Conservation (phyloP, 495 filamentous ascomycete species). For the Trichocladium uniseriatum region DNA sequence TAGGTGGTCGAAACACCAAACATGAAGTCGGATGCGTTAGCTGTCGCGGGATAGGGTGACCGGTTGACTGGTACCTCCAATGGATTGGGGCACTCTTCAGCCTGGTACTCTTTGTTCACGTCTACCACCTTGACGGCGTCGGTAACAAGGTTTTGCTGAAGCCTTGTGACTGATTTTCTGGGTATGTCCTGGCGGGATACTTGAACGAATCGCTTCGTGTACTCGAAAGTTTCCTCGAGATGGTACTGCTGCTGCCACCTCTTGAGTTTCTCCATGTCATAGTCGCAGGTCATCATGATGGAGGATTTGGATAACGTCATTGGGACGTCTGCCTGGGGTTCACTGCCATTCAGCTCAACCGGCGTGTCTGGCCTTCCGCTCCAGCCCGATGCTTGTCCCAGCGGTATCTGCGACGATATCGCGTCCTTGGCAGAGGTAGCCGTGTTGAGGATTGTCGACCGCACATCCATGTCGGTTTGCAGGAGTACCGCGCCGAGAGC, state of each 20-base stretch:
- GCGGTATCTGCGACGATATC: conserved; percentile 25
- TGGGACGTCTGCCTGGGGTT: conserved; percentile 12
- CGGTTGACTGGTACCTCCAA: conserved; percentile 38
- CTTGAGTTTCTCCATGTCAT: conserved; percentile 35
- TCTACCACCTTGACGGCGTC: conserved; percentile 36
- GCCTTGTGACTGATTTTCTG: conserved; percentile 39
- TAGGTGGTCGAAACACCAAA: conserved; percentile 42
- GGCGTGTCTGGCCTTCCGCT: neutral
- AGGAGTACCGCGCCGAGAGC: conserved; percentile 28
- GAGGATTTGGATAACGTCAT: conserved; percentile 10
- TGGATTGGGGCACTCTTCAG: conserved; percentile 36
- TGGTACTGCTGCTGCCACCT: conserved; percentile 36
- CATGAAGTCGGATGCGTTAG: conserved; percentile 44
- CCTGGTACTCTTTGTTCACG: conserved; percentile 32
- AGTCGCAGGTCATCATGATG: conserved; percentile 34
- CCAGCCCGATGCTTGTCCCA: conserved; percentile 10
- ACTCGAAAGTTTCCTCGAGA: conserved; percentile 41
- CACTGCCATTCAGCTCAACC: neutral
- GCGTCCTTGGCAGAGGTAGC: conserved; percentile 29
- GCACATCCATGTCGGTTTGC: conserved; percentile 33
- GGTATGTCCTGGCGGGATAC: conserved; percentile 33
- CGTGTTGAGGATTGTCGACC: conserved; percentile 28
- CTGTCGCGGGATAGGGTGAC: conserved; percentile 38
- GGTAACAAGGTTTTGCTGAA: conserved; percentile 37
- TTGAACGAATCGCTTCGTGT: conserved; percentile 43